phyloP scores from a whole-genome alignment of 1,284 basidiomycete genomes.

The Cutaneotrichosporon daszewskae region DNA sequence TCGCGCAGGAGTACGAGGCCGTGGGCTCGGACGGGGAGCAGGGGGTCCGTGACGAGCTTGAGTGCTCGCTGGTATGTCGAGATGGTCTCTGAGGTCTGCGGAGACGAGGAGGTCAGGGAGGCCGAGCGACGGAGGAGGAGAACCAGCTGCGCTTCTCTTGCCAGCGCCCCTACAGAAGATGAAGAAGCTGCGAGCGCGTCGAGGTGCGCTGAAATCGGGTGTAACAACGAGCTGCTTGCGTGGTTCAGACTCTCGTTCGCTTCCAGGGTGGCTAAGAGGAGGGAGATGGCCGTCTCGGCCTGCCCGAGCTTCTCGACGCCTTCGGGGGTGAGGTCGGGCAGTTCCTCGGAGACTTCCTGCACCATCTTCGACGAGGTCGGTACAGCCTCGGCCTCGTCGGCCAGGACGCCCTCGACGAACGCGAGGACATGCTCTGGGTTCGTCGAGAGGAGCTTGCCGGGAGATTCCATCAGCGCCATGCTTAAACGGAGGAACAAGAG shows the following conservation, averaged over 20 bases:
- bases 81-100: slow-evolving; percentile 47
- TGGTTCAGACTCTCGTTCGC: slow-evolving; percentile 66
- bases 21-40: slow-evolving; percentile 91
- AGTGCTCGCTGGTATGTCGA: slow-evolving; percentile 80
- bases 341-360: slow-evolving; percentile 10
- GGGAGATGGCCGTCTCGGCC: slow-evolving; percentile 65
- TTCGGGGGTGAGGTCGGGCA: slow-evolving; percentile 20
- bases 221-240: slow-evolving; percentile 58
- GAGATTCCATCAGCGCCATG: slow-evolving; percentile 66
- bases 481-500: slow-evolving; percentile 70
- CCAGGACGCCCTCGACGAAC: slow-evolving; percentile 69
- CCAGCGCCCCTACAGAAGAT: slow-evolving; percentile 57
- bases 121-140: slow-evolving; percentile 23
- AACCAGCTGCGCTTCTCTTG: slow-evolving; percentile 55
- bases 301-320: slow-evolving; percentile 50
- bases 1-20: slow-evolving; percentile 77
- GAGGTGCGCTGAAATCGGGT: slow-evolving; percentile 64
- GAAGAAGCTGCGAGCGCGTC: slow-evolving; percentile 52
- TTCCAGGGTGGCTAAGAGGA: slow-evolving; percentile 77
- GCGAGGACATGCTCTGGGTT: slow-evolving; percentile 62
- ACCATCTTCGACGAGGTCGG: background rate
- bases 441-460: slow-evolving; percentile 65
- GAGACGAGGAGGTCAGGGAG: slow-evolving; percentile 20
- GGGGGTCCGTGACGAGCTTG: slow-evolving; percentile 80
- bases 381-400: slow-evolving; percentile 17